phyloP scores from a whole-genome alignment of 2,329 filamentous ascomycete genomes.

The Ophiostoma sp. region DNA sequence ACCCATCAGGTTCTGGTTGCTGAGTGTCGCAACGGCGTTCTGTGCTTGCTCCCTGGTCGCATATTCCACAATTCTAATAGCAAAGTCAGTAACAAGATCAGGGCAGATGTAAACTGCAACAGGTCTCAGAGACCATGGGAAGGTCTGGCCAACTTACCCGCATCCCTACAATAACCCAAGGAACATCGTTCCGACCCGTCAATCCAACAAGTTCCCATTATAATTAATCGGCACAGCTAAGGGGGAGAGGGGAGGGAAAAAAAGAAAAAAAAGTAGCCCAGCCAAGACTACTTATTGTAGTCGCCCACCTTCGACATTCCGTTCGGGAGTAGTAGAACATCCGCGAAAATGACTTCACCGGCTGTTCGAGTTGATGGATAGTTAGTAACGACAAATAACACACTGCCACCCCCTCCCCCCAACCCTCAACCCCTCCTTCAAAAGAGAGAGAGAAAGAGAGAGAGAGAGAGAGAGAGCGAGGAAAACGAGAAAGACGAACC shows the following conservation, averaged over 20 bases:
- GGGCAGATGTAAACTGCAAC: neutral
- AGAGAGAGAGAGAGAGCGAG: neutral
- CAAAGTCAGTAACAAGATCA: conserved; percentile 19
- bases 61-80: conserved; percentile 96
- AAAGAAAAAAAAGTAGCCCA: conserved; percentile 68
- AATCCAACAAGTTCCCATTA: conserved; percentile 94
- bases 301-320: conserved; percentile 99
- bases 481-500: conserved; percentile 60
- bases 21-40: conserved; percentile 93
- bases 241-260: conserved; percentile 57
- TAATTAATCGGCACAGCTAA: conserved; percentile 42
- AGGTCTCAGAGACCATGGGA: neutral
- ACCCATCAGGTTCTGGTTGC: conserved; percentile 99
- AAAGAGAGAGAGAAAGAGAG: too few relatives aligned
- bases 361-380: conserved; percentile 55
- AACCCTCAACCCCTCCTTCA: too few relatives aligned
- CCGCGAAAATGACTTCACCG: conserved; percentile 98
- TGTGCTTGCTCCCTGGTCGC: conserved; percentile 98
- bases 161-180: conserved; percentile 96
- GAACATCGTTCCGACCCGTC: conserved; percentile 94
- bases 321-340: conserved; percentile 99
- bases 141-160: conserved; percentile 69
- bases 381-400: neutral
- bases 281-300: conserved; percentile 76
- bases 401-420: too few relatives aligned